Percentiles rank a stretch among this genome's conserved stretches.
Evolutionary conservation across 768 basidiomycete species (phyloP).

Genomic region (Suillus brevipes): DNA sequence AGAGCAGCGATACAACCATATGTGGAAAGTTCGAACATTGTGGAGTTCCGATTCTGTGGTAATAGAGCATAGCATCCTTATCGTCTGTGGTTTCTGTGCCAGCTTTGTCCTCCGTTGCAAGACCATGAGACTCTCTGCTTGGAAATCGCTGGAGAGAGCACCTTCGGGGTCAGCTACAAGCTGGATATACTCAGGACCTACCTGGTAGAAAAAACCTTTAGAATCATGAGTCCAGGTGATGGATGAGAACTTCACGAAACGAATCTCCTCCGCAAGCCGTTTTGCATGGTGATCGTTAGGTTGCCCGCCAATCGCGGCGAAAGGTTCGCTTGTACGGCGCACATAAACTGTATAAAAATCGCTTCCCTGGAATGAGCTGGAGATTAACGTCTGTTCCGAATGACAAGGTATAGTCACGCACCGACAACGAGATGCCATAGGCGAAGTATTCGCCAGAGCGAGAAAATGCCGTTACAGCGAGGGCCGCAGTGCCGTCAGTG

Average conservation of each 20-base stretch:
- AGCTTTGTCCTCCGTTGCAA: slow-evolving; percentile 47
- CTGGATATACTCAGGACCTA: slow-evolving; percentile 19
- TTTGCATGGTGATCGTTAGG: slow-evolving; percentile 45
- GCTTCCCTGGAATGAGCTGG: slow-evolving; percentile 52
- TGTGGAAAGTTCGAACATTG: slow-evolving; percentile 49
- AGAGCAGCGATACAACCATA: slow-evolving; percentile 7
- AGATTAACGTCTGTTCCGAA: slow-evolving; percentile 2
- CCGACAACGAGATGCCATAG: slow-evolving; percentile 74
- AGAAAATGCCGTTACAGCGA: slow-evolving; percentile 62
- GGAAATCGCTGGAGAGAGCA: slow-evolving; percentile 51
- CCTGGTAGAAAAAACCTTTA: slow-evolving; percentile 85
- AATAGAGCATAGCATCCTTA: slow-evolving; percentile 71
- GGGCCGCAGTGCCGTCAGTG: slow-evolving; percentile 69
- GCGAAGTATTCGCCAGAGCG: slow-evolving; percentile 69
- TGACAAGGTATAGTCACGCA: slow-evolving; percentile 31
- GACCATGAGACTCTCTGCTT: slow-evolving; percentile 45
- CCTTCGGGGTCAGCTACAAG: not conserved
- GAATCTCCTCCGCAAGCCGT: slow-evolving; percentile 63
- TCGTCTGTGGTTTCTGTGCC: slow-evolving; percentile 63
- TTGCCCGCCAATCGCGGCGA: slow-evolving; percentile 42
- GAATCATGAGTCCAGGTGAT: slow-evolving; percentile 77
- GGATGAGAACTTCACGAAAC: slow-evolving; percentile 75
- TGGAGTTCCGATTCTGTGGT: slow-evolving; percentile 69
- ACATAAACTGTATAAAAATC: slow-evolving; percentile 72
- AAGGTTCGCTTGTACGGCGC: slow-evolving; percentile 59